Evolutionary conservation across 2,329 filamentous ascomycete genomes (phyloP).

Genomic region (Zelopaecilomyces penicillatus): DNA sequence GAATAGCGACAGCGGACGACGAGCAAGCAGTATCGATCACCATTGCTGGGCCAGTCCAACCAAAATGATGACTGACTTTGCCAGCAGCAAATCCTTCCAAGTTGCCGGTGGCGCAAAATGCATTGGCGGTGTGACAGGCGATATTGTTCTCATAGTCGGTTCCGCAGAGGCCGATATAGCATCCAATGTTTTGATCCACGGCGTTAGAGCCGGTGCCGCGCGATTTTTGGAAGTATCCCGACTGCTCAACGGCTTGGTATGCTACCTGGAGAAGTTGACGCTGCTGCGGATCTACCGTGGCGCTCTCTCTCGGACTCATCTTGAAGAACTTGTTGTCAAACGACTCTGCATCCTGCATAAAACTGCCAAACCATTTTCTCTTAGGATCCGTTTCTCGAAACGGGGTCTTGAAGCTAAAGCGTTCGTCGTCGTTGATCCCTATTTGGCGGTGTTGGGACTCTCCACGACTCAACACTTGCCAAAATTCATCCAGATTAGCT

Average conservation of each 20-base stretch:
- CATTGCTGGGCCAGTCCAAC: conserved; percentile 28
- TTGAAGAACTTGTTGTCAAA: conserved; percentile 36
- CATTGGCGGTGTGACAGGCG: conserved; percentile 24
- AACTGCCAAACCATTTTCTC: conserved; percentile 15
- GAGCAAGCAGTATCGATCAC: conserved; percentile 32
- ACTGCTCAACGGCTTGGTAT: conserved; percentile 30
- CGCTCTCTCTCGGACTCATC: conserved; percentile 26
- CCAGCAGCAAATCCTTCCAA: conserved; percentile 25
- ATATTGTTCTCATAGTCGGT: conserved; percentile 35
- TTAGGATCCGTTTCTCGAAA: not conserved
- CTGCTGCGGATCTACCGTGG: conserved; percentile 32
- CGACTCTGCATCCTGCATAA: conserved; percentile 13
- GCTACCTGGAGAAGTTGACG: conserved; percentile 29
- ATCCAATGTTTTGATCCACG: conserved; percentile 16
- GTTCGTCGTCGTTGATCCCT: conserved; percentile 1
- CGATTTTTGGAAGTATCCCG: conserved; percentile 13
- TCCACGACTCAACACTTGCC: conserved; percentile 17
- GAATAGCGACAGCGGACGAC: conserved; percentile 26
- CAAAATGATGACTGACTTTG: conserved; percentile 27
- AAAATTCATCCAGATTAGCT: conserved; percentile 24
- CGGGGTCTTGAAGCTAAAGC: not conserved
- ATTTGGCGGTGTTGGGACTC: conserved; percentile 5
- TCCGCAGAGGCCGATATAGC: conserved; percentile 26
- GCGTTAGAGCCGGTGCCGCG: not conserved
- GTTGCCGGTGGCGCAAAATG: conserved; percentile 30